Percentiles rank a stretch among this genome's conserved stretches.
Evolutionary conservation across 768 basidiomycete species (phyloP).

Genomic region (Candolleomyces aberdarensis): DNA sequence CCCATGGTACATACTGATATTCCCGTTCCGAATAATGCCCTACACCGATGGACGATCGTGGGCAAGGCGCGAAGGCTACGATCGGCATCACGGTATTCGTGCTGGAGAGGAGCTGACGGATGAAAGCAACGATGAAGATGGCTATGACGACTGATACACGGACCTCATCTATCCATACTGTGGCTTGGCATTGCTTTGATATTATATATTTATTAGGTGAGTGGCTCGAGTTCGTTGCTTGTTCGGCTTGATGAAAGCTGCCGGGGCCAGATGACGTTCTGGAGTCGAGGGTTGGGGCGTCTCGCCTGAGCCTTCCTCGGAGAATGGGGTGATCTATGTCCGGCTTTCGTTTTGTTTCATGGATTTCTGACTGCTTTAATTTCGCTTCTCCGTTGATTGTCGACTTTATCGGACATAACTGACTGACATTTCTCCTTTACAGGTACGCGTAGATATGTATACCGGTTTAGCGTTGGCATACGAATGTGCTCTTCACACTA

Average conservation of each 20-base stretch:
- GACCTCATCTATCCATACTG: no score
- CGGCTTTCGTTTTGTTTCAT: conserved; percentile 33
- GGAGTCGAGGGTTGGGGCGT: conserved; percentile 20
- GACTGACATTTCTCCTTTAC: no score
- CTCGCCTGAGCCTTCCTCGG: conserved; percentile 26
- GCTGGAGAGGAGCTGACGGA: conserved; percentile 87
- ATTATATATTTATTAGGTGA: conserved; percentile 14
- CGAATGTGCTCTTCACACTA: no score
- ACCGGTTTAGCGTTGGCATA: no score
- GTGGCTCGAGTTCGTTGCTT: conserved; percentile 14
- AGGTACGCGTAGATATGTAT: no score
- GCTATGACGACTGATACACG: not conserved
- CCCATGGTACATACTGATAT: conserved; percentile 70
- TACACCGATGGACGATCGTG: conserved; percentile 83
- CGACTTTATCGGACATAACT: not conserved
- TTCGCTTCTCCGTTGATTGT: not conserved
- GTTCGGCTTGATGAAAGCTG: conserved; percentile 53
- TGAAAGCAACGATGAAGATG: conserved; percentile 59
- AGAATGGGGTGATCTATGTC: conserved; percentile 60
- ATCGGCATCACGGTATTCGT: conserved; percentile 58
- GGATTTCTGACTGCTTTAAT: not conserved
- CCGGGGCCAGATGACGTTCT: conserved; percentile 90
- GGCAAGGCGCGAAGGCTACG: conserved; percentile 67
- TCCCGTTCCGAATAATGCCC: conserved; percentile 78
- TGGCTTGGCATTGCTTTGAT: no score